Base-by-base conservation (phyloP, 495 filamentous ascomycete genomes). In the Elasticomyces elasticus region DNA sequence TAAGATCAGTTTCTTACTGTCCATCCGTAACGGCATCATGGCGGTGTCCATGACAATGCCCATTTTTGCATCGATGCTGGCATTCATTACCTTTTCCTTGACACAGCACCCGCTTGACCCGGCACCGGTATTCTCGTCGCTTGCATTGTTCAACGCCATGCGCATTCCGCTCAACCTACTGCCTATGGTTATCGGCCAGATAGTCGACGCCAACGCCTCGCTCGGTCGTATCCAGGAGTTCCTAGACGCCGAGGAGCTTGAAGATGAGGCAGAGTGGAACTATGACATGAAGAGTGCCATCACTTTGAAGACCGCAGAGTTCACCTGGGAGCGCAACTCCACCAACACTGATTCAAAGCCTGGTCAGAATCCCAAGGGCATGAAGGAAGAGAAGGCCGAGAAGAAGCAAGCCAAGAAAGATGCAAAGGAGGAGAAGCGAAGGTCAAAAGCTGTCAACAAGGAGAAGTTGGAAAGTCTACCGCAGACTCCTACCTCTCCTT, bases 11-110 rank as follows among this genome's bases (percentile, higher is more conserved):
- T 71, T 87, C 13, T 67, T 97, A 17, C 72, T 95, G 25, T 78
- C 84, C 2, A 84, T 94, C 50, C 79, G 89, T 59, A 92, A 91
- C 62, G 89, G 74, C 20, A 89, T 95, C 66, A 84, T 87, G 60
- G 86, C 87, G 33, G 75, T 91, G 33, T 79, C 78, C 1, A 76
- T 85, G 71, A 67, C 67, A 2, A 71, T 95, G 55, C 89, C 92
- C 6, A 83, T 89, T 35, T 95, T 95, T 61, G 89, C 90, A 3
- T 91, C 90, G 7, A 95, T 97, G 88, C 69, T 96, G 27, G 77
- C 89, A 1, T 98, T 98, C 70, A 89, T 98, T 67, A 94, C 89
- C 5, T 96, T 87, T 65, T 84, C 86, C 1, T 74, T 94, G 25
- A 82, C 89, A 1, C 72, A 82, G 31, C 83, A 91, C 60, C 64